Base-by-base conservation (phyloP, 495 filamentous ascomycete genomes). In the Pyrenula massariospora region DNA sequence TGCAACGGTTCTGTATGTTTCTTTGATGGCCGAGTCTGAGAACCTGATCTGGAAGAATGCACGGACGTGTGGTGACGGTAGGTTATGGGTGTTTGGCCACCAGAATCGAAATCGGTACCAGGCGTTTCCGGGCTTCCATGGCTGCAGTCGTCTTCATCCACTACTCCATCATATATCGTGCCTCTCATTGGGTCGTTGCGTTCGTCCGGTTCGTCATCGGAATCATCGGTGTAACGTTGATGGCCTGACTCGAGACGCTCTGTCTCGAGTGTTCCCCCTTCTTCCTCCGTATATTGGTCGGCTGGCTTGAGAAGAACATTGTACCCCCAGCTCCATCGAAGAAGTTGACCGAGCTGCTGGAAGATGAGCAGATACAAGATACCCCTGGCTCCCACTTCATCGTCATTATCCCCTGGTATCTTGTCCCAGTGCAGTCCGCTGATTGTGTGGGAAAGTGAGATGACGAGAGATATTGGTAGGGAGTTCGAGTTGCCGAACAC, bases 401-500 rank as follows among this genome's bases (percentile, higher is more conserved):
- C 87, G 61, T 96, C 91, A 62, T 95, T 97, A 59, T 98, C 93
- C 54, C 88, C 86, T 0, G 85, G 84, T 23, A 97, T 82, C 53
- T 81, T 86, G 68, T 91, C 84, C 93, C 93, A 98, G 65, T 96
- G 91, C 23, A 98, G 77, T 2, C 93, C 93, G 62, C 83, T 81
- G 54, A 98, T 74, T 10, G 93, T 98, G 63, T 94, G 84, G 11
- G 93, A 93, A 12, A 98, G 78, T 15, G 91, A 95, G 57, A 96
- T 81, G 62, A 98, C 90, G 50, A 98, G 82, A 0, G 93, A 98
- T 55, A 98, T 96, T 1, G 93, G 93, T 19, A 98, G 84, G 15
- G 93, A 97, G 70, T 97, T 98, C 31, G 92, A 96, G 67, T 98
- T 98, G 57, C 92, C 93, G 66, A 98, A 98, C 42, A 98, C 86